These are phyloP conservation scores for Acanthamoeba royreba DNA, from an alignment of 208 protist species.

Conservation along the genomic window DNA sequence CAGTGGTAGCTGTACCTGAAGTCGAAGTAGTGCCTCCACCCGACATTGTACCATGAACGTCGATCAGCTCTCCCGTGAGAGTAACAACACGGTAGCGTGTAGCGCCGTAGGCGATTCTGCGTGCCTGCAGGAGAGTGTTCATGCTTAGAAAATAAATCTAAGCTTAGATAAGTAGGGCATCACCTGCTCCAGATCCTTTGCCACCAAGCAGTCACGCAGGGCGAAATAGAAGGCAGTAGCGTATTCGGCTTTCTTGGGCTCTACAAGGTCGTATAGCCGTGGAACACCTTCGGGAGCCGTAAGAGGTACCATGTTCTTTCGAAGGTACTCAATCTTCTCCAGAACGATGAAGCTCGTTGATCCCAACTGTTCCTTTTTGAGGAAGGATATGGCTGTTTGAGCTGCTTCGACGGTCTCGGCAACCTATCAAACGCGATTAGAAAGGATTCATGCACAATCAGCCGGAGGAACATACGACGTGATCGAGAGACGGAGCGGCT, in stretches of 20 bases:
- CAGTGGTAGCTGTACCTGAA: neutral
- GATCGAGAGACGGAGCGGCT: constrained; percentile 89
- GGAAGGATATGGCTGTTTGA: constrained; percentile 86
- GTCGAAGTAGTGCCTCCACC: constrained; percentile 89
- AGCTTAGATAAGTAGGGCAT: too few relatives aligned
- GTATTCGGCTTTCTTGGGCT: constrained; percentile 76
- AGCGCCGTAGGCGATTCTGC: constrained; percentile 58
- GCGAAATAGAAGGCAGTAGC: constrained; percentile 92
- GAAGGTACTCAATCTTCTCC: constrained; percentile 85
- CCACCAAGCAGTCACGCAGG: constrained; percentile 96
- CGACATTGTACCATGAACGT: constrained; percentile 96
- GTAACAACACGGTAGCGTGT: constrained; percentile 95
- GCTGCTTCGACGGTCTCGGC: constrained; percentile 94
- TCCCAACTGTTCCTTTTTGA: constrained; percentile 92
- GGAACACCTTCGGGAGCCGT: constrained; percentile 36
- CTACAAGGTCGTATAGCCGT: constrained; percentile 91
- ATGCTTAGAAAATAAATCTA: neutral
- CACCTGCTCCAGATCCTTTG: constrained; percentile 88
- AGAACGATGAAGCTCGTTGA: constrained; percentile 98
- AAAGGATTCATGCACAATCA: neutral
- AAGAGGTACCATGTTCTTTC: constrained; percentile 71
- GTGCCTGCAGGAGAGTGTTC: neutral
- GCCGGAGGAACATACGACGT: constrained; percentile 87
- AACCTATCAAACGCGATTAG: neutral
- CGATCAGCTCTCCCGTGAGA: constrained; percentile 94